A percentile compares a stretch with the other conserved stretches of the same genome.
phyloP scores from a whole-genome alignment of 148 eudicot genomes.

The Suaeda aralocaspica region DNA sequence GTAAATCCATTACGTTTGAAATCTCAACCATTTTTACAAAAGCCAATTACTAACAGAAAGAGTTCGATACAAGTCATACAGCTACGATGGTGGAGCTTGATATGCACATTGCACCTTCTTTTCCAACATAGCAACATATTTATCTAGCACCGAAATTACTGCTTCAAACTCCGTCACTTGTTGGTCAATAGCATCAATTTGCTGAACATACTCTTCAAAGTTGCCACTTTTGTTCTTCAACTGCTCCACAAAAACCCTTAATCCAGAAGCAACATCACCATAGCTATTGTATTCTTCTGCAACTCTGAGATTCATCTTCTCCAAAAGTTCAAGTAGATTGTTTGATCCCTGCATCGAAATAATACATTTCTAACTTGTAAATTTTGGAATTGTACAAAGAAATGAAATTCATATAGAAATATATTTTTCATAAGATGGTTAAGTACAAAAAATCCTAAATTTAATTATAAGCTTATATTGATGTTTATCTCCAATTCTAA shows the following conservation, averaged over 20 bases:
- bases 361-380: slow-evolving; percentile 11
- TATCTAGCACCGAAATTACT: slow-evolving; percentile 85
- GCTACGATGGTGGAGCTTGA: slow-evolving; percentile 48
- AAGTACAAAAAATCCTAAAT: too few species aligned
- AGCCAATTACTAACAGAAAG: background rate
- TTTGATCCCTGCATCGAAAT: slow-evolving; percentile 56
- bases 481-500: too few species aligned
- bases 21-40: slow-evolving; percentile 3
- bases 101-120: slow-evolving; percentile 61
- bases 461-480: too few species aligned
- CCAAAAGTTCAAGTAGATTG: slow-evolving; percentile 69
- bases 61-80: too few species aligned
- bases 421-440: too few species aligned
- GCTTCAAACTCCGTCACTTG: slow-evolving; percentile 94
- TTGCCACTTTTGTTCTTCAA: slow-evolving; percentile 63
- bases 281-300: slow-evolving; percentile 83
- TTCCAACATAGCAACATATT: slow-evolving; percentile 73
- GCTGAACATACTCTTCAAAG: slow-evolving; percentile 78
- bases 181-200: slow-evolving; percentile 76
- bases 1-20: background rate
- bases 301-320: slow-evolving; percentile 87
- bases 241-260: slow-evolving; percentile 93
- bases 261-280: slow-evolving; percentile 83
- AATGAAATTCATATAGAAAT: too few species aligned
- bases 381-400: background rate